Percentiles rank a stretch among this genome's conserved stretches.
These are phyloP conservation scores for Colletotrichum gloeosporioides DNA, from an alignment of 2,329 filamentous ascomycete species.

Conservation along the genomic window DNA sequence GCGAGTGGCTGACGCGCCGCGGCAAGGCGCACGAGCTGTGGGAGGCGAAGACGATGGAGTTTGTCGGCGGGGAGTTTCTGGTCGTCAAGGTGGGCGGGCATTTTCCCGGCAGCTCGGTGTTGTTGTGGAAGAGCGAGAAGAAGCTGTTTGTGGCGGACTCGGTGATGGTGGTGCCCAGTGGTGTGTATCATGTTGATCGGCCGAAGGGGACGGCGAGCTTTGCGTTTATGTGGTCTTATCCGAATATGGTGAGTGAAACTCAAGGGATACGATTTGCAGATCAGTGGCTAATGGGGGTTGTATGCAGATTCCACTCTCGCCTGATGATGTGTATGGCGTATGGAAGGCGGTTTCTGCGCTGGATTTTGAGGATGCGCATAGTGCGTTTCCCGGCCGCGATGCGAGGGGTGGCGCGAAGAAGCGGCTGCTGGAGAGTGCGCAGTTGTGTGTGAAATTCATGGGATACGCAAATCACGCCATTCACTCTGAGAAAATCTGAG, in stretches of 20 bases:
- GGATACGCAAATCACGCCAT: constrained; percentile 12
- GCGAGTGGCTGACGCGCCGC: constrained; percentile 62
- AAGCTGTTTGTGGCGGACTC: constrained; percentile 80
- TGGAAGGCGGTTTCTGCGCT: constrained; percentile 13
- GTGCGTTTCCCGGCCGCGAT: constrained; percentile 4
- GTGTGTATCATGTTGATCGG: constrained; percentile 33
- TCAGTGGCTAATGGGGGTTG: neutral
- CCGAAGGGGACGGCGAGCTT: constrained; percentile 17
- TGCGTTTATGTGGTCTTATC: constrained; percentile 21
- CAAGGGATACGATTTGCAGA: too few relatives aligned
- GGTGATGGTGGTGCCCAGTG: constrained; percentile 71
- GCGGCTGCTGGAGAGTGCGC: constrained; percentile 18
- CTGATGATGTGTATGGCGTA: constrained; percentile 4
- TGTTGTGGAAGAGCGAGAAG: constrained; percentile 57
- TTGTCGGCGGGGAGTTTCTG: constrained; percentile 54
- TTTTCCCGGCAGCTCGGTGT: constrained; percentile 76
- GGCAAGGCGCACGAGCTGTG: constrained; percentile 54
- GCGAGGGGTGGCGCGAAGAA: constrained; percentile 17
- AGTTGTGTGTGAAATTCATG: constrained; percentile 17
- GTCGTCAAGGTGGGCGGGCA: constrained; percentile 79
- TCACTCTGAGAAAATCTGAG: constrained; percentile 1
- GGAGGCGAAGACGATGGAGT: constrained; percentile 42
- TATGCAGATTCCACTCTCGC: constrained; percentile 9
- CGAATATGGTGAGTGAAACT: constrained; percentile 16
- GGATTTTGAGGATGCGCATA: constrained; percentile 19